These are phyloP conservation scores for Russula ochroleuca DNA, from an alignment of 768 basidiomycete species.

Conservation along the genomic window DNA sequence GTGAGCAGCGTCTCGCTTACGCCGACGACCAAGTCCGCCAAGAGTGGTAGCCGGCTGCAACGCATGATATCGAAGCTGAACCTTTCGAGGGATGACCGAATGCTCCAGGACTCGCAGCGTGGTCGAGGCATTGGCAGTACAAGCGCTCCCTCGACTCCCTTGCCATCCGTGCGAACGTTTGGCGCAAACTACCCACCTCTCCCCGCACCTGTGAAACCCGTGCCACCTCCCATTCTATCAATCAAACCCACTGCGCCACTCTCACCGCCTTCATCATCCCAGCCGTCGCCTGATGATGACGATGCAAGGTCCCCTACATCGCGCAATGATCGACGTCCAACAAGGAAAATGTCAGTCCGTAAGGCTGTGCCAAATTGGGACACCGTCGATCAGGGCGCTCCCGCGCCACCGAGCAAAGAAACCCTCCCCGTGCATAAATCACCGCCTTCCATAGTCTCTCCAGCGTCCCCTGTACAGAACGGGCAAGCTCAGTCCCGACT, in stretches of 20 bases:
- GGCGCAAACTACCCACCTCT: neutral
- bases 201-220: slow-evolving; percentile 21
- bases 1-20: slow-evolving; percentile 23
- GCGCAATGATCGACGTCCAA: slow-evolving; percentile 28
- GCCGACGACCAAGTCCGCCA: slow-evolving; percentile 33
- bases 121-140: slow-evolving; percentile 32
- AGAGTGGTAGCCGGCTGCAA: slow-evolving; percentile 56
- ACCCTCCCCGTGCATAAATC: neutral
- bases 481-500: neutral
- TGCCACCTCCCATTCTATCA: slow-evolving; percentile 21
- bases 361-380: slow-evolving; percentile 33
- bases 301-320: slow-evolving; percentile 13
- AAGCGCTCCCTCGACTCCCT: slow-evolving; percentile 29
- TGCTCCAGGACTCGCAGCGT: slow-evolving; percentile 31
- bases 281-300: slow-evolving; percentile 23
- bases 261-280: slow-evolving; percentile 26
- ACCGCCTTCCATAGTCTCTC: neutral
- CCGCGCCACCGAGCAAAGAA: slow-evolving; percentile 2
- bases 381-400: slow-evolving; percentile 17
- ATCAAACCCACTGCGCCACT: slow-evolving; percentile 10
- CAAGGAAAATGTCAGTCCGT: slow-evolving; percentile 34
- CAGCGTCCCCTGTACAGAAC: neutral
- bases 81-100: slow-evolving; percentile 39
- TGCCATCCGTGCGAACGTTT: neutral
- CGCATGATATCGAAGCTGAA: slow-evolving; percentile 78